Evolutionary conservation across 768 basidiomycete genomes (phyloP).

Genomic region (Leccinum longicurvipes): DNA sequence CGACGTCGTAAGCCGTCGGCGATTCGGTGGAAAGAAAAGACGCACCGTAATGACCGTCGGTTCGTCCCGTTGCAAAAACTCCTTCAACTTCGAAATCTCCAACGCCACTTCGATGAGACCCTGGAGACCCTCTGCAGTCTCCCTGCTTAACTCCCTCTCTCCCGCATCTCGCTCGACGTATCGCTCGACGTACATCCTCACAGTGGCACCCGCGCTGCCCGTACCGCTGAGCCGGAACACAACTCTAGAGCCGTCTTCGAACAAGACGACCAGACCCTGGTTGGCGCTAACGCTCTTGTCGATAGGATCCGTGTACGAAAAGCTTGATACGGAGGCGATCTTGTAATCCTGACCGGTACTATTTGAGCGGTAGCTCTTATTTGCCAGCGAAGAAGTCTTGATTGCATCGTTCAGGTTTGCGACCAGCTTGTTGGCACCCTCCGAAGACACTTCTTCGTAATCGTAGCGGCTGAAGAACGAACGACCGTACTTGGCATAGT

Average conservation of each 20-base stretch:
- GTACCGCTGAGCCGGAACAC: conserved; percentile 97
- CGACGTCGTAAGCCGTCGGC: background rate
- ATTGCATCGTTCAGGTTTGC: conserved; percentile 71
- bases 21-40: conserved; percentile 8
- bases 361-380: conserved; percentile 63
- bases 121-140: conserved; percentile 87
- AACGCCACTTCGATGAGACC: conserved; percentile 96
- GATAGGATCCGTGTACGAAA: conserved; percentile 98
- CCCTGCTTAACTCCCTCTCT: conserved; percentile 58
- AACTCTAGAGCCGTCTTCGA: conserved; percentile 88
- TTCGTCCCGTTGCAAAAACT: conserved; percentile 82
- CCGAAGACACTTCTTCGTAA: conserved; percentile 95
- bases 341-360: conserved; percentile 70
- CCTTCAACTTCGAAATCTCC: conserved; percentile 76
- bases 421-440: conserved; percentile 85
- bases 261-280: conserved; percentile 92
- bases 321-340: conserved; percentile 76
- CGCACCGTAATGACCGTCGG: conserved; percentile 96
- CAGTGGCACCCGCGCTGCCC: conserved; percentile 93
- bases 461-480: conserved; percentile 99
- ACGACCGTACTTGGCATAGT: conserved; percentile 92
- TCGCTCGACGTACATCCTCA: conserved; percentile 93
- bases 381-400: conserved; percentile 61
- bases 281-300: conserved; percentile 90
- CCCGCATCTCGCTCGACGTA: conserved; percentile 74